Percentiles rank a stretch among this genome's conserved stretches.
phyloP scores from a whole-genome alignment of 2,329 filamentous ascomycete genomes.

The Raffaelea albimanens region DNA sequence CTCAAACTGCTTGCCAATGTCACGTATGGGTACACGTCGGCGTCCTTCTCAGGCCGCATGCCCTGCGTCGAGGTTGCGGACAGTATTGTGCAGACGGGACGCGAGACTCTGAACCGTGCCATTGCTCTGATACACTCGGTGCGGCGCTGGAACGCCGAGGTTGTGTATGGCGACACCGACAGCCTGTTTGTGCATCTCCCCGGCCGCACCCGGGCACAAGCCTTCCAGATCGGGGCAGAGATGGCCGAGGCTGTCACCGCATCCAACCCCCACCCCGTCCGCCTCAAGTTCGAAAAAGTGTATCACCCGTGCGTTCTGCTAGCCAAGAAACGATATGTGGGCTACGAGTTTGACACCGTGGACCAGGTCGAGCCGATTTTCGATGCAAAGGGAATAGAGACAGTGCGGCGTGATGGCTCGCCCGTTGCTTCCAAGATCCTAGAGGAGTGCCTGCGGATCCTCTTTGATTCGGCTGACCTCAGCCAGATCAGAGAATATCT shows the following conservation, averaged over 20 bases:
- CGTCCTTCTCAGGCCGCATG: slow-evolving; percentile 94
- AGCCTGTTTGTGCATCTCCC: slow-evolving; percentile 86
- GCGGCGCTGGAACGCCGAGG: slow-evolving; percentile 82
- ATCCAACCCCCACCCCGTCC: slow-evolving; percentile 83
- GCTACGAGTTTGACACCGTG: slow-evolving; percentile 85
- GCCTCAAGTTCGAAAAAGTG: slow-evolving; percentile 97
- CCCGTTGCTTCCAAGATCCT: slow-evolving; percentile 95
- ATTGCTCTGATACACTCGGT: slow-evolving; percentile 89
- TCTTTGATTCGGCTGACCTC: slow-evolving; percentile 85
- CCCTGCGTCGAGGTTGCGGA: slow-evolving; percentile 96
- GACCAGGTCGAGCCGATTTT: slow-evolving; percentile 75
- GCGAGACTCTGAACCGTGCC: slow-evolving; percentile 88
- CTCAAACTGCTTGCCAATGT: slow-evolving; percentile 97
- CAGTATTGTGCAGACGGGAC: slow-evolving; percentile 91
- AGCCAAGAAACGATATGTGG: slow-evolving; percentile 96
- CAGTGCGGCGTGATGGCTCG: slow-evolving; percentile 87
- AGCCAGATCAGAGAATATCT: slow-evolving; percentile 74
- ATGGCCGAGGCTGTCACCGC: slow-evolving; percentile 82
- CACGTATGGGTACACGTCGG: slow-evolving; percentile 95
- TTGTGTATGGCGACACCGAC: slow-evolving; percentile 97
- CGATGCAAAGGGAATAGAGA: slow-evolving; percentile 97
- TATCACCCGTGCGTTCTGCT: slow-evolving; percentile 91
- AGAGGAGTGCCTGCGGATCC: slow-evolving; percentile 77
- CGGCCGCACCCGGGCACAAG: slow-evolving; percentile 76
- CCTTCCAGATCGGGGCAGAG: slow-evolving; percentile 86